Conservation (phyloP, 495 filamentous ascomycete genomes). For the Glarea lozoyensis region DNA sequence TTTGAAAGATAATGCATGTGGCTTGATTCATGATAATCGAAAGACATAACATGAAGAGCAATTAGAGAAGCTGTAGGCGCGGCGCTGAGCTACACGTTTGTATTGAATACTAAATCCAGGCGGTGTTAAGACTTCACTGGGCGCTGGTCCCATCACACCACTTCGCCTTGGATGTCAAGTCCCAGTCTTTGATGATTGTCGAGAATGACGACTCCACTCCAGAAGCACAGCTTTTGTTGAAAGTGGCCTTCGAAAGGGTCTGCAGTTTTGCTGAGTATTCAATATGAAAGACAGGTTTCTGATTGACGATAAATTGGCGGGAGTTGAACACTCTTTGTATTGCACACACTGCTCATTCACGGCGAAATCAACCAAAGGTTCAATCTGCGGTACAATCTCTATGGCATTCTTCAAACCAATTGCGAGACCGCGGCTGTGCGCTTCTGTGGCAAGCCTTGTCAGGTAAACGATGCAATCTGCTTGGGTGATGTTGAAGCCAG, state of each 20-base stretch:
- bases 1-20: not conserved
- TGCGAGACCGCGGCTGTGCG: slow-evolving; percentile 29
- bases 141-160: no score
- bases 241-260: not conserved
- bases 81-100: no score
- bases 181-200: slow-evolving; percentile 54
- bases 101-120: no score
- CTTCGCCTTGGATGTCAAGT: slow-evolving; percentile 34
- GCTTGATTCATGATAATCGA: not conserved
- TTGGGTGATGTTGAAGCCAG: slow-evolving; percentile 46
- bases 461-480: slow-evolving; percentile 48
- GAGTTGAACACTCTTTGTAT: slow-evolving; percentile 47
- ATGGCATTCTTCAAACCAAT: slow-evolving; percentile 61
- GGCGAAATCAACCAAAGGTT: slow-evolving; percentile 50
- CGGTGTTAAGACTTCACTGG: no score
- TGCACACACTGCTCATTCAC: slow-evolving; percentile 67
- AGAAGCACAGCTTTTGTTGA: no score
- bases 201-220: slow-evolving; percentile 29
- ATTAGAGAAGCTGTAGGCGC: no score
- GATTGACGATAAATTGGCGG: slow-evolving; percentile 46
- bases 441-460: slow-evolving; percentile 45
- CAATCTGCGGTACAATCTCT: slow-evolving; percentile 45
- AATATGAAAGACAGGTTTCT: slow-evolving; percentile 66
- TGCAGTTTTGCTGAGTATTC: slow-evolving; percentile 45
- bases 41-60: no score